Conservation (phyloP, 139 green algal genomes). For the Chlorella sp. region DNA sequence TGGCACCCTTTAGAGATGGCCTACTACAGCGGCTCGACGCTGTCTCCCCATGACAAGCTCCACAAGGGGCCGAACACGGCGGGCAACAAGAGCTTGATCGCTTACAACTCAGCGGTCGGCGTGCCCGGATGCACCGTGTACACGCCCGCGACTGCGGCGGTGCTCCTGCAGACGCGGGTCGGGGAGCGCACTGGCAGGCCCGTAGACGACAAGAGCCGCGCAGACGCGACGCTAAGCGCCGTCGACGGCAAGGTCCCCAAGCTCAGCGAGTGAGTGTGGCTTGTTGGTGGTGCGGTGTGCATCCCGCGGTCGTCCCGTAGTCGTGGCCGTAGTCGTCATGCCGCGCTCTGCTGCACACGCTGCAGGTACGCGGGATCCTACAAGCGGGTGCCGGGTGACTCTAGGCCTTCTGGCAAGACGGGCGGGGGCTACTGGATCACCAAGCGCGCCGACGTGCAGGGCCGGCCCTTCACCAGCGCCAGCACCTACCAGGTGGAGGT, state of each 20-base stretch:
- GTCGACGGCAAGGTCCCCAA: too few relatives aligned
- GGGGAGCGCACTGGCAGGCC: conserved; percentile 35
- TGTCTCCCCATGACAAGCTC: too few relatives aligned
- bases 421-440: conserved; percentile 39
- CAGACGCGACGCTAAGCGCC: neutral
- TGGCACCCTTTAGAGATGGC: too few relatives aligned
- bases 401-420: conserved; percentile 14
- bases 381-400: conserved; percentile 19
- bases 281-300: too few relatives aligned
- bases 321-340: too few relatives aligned
- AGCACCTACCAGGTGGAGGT: conserved; percentile 45
- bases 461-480: conserved; percentile 29
- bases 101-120: conserved; percentile 36
- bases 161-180: conserved; percentile 33
- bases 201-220: neutral
- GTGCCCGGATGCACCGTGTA: conserved; percentile 57
- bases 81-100: conserved; percentile 49
- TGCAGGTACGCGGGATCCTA: conserved; percentile 17
- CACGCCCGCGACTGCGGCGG: conserved; percentile 16
- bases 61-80: conserved; percentile 27
- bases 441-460: neutral
- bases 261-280: too few relatives aligned
- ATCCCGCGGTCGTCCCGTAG: too few relatives aligned
- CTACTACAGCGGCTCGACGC: too few relatives aligned
- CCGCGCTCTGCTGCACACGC: too few relatives aligned